Conservation (phyloP, 768 basidiomycete genomes). For the Asterophora parasitica region DNA sequence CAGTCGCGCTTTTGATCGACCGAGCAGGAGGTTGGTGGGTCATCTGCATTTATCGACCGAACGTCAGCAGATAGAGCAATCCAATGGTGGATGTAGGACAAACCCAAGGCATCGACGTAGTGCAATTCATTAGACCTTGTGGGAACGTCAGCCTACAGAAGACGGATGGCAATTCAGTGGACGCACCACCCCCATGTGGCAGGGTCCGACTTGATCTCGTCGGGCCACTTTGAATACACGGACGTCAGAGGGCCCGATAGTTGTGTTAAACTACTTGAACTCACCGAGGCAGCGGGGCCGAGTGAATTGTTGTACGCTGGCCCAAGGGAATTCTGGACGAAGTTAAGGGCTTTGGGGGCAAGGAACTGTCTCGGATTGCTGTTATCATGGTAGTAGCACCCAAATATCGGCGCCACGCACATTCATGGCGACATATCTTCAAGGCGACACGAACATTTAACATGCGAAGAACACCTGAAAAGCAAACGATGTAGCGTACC, state of each 20-base stretch:
- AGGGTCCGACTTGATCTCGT: conserved; percentile 36
- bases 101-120: conserved; percentile 48
- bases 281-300: conserved; percentile 44
- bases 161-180: not conserved
- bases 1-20: conserved; percentile 45
- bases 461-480: not conserved
- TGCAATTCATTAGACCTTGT: conserved; percentile 39
- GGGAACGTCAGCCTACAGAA: not conserved
- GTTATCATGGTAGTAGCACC: not conserved
- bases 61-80: not conserved
- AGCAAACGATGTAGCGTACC: conserved; percentile 23
- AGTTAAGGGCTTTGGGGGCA: conserved; percentile 40
- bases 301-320: conserved; percentile 40
- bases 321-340: conserved; percentile 41
- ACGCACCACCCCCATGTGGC: conserved; percentile 33
- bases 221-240: conserved; percentile 45
- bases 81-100: conserved; percentile 8
- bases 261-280: conserved; percentile 5
- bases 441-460: not conserved
- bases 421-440: conserved; percentile 39
- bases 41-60: conserved; percentile 22
- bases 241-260: too few relatives aligned
- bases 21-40: conserved; percentile 44
- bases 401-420: conserved; percentile 15
- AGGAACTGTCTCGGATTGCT: conserved; percentile 40